Conservation (phyloP, 495 filamentous ascomycete species). For the Thermochaetoides thermophila region DNA sequence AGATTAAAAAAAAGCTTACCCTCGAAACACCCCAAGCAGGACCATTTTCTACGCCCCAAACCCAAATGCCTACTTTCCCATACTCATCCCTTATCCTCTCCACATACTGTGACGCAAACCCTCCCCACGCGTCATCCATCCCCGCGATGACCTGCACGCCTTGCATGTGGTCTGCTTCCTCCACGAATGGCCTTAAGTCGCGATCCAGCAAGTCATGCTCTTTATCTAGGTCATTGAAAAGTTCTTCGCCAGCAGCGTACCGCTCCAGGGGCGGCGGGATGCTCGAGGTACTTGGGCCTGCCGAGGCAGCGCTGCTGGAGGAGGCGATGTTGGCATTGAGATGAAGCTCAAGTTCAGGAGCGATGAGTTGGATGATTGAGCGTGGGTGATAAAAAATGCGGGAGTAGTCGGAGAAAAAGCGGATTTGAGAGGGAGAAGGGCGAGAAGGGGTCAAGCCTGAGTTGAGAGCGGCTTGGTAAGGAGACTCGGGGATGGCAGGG, state of each 20-base stretch:
- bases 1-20: slow-evolving; percentile 28
- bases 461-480: slow-evolving; percentile 69
- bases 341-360: slow-evolving; percentile 46
- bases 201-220: slow-evolving; percentile 80
- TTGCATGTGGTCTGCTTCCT: slow-evolving; percentile 89
- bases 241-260: slow-evolving; percentile 63
- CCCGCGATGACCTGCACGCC: slow-evolving; percentile 68
- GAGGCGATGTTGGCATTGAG: slow-evolving; percentile 50
- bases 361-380: slow-evolving; percentile 70
- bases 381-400: slow-evolving; percentile 82
- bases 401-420: slow-evolving; percentile 94
- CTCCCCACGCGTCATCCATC: slow-evolving; percentile 86
- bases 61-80: slow-evolving; percentile 70
- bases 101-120: slow-evolving; percentile 65
- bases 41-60: slow-evolving; percentile 68
- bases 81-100: slow-evolving; percentile 80
- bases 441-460: slow-evolving; percentile 43
- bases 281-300: neutral
- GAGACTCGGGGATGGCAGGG: slow-evolving; percentile 46
- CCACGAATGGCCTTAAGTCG: slow-evolving; percentile 71
- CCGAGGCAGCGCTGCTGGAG: slow-evolving; percentile 19
- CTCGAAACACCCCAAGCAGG: slow-evolving; percentile 39
- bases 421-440: slow-evolving; percentile 54
- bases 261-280: slow-evolving; percentile 69
- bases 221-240: slow-evolving; percentile 67